These are phyloP conservation scores for Micractinium conductrix DNA, from an alignment of 139 green algal species.

Conservation along the genomic window DNA sequence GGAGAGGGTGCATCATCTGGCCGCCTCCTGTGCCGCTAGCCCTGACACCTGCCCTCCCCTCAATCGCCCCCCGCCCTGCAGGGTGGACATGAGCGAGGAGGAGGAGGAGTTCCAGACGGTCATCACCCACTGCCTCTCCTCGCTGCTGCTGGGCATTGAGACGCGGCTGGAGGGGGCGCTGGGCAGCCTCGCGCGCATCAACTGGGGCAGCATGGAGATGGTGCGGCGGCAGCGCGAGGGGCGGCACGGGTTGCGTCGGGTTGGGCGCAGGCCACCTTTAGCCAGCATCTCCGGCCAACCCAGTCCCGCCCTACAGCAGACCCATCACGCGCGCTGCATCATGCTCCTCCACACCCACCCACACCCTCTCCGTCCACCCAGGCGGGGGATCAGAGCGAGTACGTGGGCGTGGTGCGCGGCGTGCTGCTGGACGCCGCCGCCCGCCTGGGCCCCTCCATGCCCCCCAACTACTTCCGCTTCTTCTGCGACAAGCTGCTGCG, in stretches of 20 bases:
- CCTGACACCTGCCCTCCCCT: neutral
- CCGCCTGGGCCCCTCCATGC: slow-evolving; percentile 69
- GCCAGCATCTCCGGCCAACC: too few relatives aligned
- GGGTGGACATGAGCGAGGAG: slow-evolving; percentile 80
- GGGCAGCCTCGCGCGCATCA: slow-evolving; percentile 55
- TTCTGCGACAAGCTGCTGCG: slow-evolving; percentile 95
- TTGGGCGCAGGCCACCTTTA: neutral
- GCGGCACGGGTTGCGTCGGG: too few relatives aligned
- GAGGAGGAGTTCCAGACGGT: slow-evolving; percentile 85
- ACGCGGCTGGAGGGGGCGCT: slow-evolving; percentile 84
- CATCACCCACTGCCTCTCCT: slow-evolving; percentile 76
- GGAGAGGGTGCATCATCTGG: too few relatives aligned
- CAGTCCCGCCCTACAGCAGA: too few relatives aligned
- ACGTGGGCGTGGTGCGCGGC: slow-evolving; percentile 66
- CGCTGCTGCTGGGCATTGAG: slow-evolving; percentile 91
- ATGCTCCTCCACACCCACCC: neutral
- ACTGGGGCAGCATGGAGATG: slow-evolving; percentile 71
- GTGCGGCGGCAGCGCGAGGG: slow-evolving; percentile 30
- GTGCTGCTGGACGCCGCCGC: slow-evolving; percentile 67
- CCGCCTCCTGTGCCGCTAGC: too few relatives aligned
- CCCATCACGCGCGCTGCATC: too few relatives aligned
- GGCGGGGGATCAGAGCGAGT: slow-evolving; percentile 49
- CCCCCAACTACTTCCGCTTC: slow-evolving; percentile 85
- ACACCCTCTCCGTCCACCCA: too few relatives aligned
- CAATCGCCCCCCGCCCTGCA: neutral